Conservation (phyloP, 768 basidiomycete genomes). For the Sporobolomyces phaffii region DNA sequence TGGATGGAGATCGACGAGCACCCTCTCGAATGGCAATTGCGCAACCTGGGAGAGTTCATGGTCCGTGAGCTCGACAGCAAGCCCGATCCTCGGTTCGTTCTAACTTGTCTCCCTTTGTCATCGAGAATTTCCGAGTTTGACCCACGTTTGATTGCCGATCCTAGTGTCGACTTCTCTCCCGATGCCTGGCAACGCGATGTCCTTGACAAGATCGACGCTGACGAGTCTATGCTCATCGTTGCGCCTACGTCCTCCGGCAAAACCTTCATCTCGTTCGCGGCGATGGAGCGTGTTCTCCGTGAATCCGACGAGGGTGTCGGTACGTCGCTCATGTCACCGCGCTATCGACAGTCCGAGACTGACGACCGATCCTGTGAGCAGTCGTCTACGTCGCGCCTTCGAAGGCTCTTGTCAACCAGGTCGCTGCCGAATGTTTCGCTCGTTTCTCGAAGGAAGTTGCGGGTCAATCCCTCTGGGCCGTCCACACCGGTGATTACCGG, state of each 20-base stretch:
- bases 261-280: slow-evolving; percentile 70
- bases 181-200: slow-evolving; percentile 66
- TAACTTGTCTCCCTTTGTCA: no score
- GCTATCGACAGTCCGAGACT: neutral
- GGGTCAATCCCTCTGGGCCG: slow-evolving; percentile 54
- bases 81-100: slow-evolving; percentile 48
- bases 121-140: neutral
- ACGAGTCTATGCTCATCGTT: slow-evolving; percentile 61
- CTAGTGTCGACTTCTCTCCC: slow-evolving; percentile 59
- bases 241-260: slow-evolving; percentile 51
- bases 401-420: slow-evolving; percentile 64
- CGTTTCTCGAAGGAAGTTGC: slow-evolving; percentile 51
- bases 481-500: slow-evolving; percentile 39
- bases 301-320: slow-evolving; percentile 59
- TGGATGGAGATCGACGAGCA: slow-evolving; percentile 52
- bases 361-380: neutral
- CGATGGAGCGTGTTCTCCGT: slow-evolving; percentile 64
- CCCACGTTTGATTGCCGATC: neutral
- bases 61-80: slow-evolving; percentile 64
- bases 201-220: slow-evolving; percentile 58
- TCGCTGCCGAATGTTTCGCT: slow-evolving; percentile 64
- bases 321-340: neutral
- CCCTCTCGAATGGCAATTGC: slow-evolving; percentile 61
- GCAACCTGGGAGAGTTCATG: slow-evolving; percentile 66
- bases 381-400: slow-evolving; percentile 70